phyloP scores from a whole-genome alignment of 2,329 filamentous ascomycete genomes.

The Neonectria hederae region DNA sequence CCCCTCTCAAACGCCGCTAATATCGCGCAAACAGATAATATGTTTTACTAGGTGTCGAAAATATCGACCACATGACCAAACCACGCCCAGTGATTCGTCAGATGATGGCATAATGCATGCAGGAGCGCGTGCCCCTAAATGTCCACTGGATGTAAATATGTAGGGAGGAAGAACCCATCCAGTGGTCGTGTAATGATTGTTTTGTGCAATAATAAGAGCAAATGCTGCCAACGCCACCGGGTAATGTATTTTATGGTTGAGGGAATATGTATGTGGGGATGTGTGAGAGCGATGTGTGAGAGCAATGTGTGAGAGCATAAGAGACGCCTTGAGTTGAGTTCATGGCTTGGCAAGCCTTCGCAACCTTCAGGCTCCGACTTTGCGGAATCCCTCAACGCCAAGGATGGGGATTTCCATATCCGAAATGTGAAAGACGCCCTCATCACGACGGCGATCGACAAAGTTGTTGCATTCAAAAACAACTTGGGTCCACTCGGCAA shows the following conservation, averaged over 20 bases:
- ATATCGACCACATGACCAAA: constrained; percentile 29
- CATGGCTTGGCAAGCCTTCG: not conserved
- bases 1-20: constrained; percentile 34
- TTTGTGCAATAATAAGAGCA: constrained; percentile 29
- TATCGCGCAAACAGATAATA: constrained; percentile 20
- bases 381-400: constrained; percentile 54
- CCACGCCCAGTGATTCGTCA: constrained; percentile 26
- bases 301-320: too few relatives aligned
- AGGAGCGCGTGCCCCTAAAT: constrained; percentile 12
- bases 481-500: constrained; percentile 82
- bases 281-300: not conserved
- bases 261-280: constrained; percentile 14
- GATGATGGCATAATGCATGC: constrained; percentile 22
- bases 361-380: constrained; percentile 42
- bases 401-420: constrained; percentile 69
- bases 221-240: constrained; percentile 25
- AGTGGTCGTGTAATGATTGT: constrained; percentile 26
- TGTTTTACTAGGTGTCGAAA: constrained; percentile 26
- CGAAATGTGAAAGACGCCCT: constrained; percentile 72
- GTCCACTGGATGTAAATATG: constrained; percentile 23
- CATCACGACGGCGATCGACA: constrained; percentile 77
- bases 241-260: constrained; percentile 10
- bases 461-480: constrained; percentile 85
- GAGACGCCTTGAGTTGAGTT: not conserved
- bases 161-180: constrained; percentile 21